Percentiles rank a stretch among this genome's conserved stretches.
Conservation (phyloP, 345 rosid genomes). For the Dipteronia dyeriana region DNA sequence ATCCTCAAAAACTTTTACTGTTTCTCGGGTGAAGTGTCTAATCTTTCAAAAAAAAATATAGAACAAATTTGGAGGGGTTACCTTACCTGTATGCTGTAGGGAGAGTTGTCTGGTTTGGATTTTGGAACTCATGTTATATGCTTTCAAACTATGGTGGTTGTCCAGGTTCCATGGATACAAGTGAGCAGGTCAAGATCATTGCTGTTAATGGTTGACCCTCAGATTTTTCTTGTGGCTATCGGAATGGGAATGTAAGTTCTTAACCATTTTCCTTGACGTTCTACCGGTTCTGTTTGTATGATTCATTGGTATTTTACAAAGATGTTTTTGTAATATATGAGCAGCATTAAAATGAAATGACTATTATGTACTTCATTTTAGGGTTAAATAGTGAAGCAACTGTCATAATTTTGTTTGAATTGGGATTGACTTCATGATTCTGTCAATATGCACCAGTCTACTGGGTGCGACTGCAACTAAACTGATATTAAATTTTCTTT, state of each 20-base stretch:
- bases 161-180: slow-evolving; percentile 95
- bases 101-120: background rate
- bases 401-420: background rate
- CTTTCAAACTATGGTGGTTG: slow-evolving; percentile 25
- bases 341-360: background rate
- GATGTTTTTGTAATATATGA: background rate
- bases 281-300: background rate
- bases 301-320: background rate
- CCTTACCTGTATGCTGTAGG: background rate
- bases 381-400: background rate
- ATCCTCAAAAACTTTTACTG: background rate
- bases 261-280: slow-evolving; percentile 8
- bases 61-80: background rate
- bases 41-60: background rate
- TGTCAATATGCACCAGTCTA: background rate
- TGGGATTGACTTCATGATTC: background rate
- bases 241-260: slow-evolving; percentile 71
- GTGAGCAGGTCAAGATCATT: slow-evolving; percentile 87
- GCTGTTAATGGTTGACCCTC: slow-evolving; percentile 72
- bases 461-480: background rate
- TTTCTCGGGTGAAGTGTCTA: slow-evolving; percentile 9
- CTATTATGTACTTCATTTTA: background rate
- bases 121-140: slow-evolving; percentile 15
- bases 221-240: slow-evolving; percentile 68
- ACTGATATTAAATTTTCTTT: background rate